Percentiles rank a stretch among this genome's conserved stretches.
phyloP scores from a whole-genome alignment of 2,329 filamentous ascomycete genomes.

The Tolypocladium guangdongense region DNA sequence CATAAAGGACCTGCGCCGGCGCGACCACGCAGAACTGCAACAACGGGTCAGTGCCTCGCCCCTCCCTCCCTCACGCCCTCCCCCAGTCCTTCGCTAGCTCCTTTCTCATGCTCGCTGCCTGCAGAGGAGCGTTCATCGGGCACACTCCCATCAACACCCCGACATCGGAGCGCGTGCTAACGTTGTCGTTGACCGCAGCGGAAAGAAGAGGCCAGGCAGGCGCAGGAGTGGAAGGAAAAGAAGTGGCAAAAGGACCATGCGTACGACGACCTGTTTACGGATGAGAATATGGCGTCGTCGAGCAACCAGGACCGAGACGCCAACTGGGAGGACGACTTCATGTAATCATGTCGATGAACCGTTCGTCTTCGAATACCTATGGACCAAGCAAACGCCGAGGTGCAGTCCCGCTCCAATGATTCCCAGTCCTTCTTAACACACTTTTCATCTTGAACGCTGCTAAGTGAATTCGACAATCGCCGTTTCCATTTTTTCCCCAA shows the following conservation, averaged over 20 bases:
- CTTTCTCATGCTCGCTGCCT: neutral
- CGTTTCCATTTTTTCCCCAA: neutral
- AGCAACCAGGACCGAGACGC: constrained; percentile 79
- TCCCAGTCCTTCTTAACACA: no score
- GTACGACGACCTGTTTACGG: constrained; percentile 83
- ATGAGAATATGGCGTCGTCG: constrained; percentile 63
- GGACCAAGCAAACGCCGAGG: neutral
- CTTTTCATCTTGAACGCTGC: neutral
- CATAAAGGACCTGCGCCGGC: constrained; percentile 58
- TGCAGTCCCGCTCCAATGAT: neutral
- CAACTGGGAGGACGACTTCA: constrained; percentile 85
- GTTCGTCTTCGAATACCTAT: neutral
- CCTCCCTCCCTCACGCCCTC: no score
- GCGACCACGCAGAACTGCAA: constrained; percentile 53
- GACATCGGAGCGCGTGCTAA: neutral
- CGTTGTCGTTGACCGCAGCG: constrained; percentile 40
- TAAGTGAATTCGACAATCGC: neutral
- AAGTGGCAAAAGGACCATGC: constrained; percentile 97
- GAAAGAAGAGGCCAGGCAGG: constrained; percentile 63
- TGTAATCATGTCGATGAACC: constrained; percentile 39
- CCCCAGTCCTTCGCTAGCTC: neutral
- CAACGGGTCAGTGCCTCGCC: constrained; percentile 53
- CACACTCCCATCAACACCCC: neutral
- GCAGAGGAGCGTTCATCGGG: no score
- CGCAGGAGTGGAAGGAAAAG: constrained; percentile 74